phyloP scores from a whole-genome alignment of 306 rosid species.

The Morella rubra region DNA sequence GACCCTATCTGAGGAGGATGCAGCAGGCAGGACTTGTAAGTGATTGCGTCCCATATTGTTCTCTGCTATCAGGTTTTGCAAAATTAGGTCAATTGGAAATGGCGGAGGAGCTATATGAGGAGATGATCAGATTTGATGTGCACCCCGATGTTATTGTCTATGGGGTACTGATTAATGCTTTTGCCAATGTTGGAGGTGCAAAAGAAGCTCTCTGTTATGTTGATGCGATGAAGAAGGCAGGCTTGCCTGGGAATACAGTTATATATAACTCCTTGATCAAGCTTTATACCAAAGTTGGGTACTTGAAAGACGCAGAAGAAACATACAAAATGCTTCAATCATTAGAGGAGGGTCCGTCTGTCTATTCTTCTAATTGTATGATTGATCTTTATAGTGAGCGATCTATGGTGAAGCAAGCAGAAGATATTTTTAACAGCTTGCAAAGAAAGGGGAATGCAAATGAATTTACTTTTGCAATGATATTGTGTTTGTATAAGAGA shows the following conservation, averaged over 20 bases:
- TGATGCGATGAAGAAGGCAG: slow-evolving; percentile 58
- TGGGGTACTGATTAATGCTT: slow-evolving; percentile 72
- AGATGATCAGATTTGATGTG: slow-evolving; percentile 60
- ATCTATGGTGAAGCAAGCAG: slow-evolving; percentile 64
- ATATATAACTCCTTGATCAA: slow-evolving; percentile 70
- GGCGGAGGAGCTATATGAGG: slow-evolving; percentile 55
- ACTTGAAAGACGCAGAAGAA: slow-evolving; percentile 72
- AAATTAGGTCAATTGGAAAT: slow-evolving; percentile 61
- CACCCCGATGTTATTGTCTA: slow-evolving; percentile 65
- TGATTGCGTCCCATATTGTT: slow-evolving; percentile 67
- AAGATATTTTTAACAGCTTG: slow-evolving; percentile 59
- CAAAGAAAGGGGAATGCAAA: slow-evolving; percentile 56
- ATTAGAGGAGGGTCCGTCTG: slow-evolving; percentile 51
- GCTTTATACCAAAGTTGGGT: slow-evolving; percentile 77
- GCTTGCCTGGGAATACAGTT: slow-evolving; percentile 51
- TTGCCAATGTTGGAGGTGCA: slow-evolving; percentile 68
- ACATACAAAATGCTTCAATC: slow-evolving; percentile 56
- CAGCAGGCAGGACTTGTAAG: slow-evolving; percentile 65
- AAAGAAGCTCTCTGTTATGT: slow-evolving; percentile 53
- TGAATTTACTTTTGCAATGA: slow-evolving; percentile 82
- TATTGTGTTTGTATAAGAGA: slow-evolving; percentile 82
- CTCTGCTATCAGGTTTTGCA: slow-evolving; percentile 66
- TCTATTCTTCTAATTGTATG: slow-evolving; percentile 85
- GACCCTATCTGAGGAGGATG: slow-evolving; percentile 60
- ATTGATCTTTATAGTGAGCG: slow-evolving; percentile 73